phyloP scores from a whole-genome alignment of 2,329 filamentous ascomycete genomes.

The Colletotrichum sp. region DNA sequence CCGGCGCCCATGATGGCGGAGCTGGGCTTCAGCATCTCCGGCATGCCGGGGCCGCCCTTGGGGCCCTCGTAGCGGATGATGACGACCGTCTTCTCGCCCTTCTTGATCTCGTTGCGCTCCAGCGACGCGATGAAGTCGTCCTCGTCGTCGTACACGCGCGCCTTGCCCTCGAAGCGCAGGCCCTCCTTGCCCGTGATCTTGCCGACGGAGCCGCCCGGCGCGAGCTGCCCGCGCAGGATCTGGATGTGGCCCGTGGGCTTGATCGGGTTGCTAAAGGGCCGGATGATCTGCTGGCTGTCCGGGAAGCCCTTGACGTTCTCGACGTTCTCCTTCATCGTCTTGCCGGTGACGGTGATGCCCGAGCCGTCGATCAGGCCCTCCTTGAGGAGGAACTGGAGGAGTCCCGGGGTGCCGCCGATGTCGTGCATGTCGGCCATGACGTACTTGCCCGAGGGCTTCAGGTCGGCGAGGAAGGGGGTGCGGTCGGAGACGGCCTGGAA shows the following conservation, averaged over 20 bases:
- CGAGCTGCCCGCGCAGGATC: constrained; percentile 84
- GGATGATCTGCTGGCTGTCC: constrained; percentile 81
- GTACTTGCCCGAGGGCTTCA: constrained; percentile 87
- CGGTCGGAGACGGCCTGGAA: constrained; percentile 84
- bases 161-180: constrained; percentile 79
- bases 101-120: constrained; percentile 78
- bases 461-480: constrained; percentile 79
- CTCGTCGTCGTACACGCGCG: constrained; percentile 85
- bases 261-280: constrained; percentile 81
- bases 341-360: constrained; percentile 85
- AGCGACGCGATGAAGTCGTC: constrained; percentile 79
- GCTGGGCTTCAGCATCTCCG: constrained; percentile 92
- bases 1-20: constrained; percentile 92
- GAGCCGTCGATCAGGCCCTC: constrained; percentile 82
- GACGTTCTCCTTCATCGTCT: constrained; percentile 88
- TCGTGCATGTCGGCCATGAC: constrained; percentile 86
- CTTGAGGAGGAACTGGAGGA: constrained; percentile 86
- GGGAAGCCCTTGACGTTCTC: constrained; percentile 76
- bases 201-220: constrained; percentile 85
- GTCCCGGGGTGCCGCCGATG: constrained; percentile 84
- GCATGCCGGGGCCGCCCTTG: constrained; percentile 93
- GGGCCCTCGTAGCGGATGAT: constrained; percentile 94
- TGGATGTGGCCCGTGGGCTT: constrained; percentile 88
- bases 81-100: constrained; percentile 86
- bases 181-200: constrained; percentile 97